These are phyloP conservation scores for Colletotrichum euphorbiae DNA, from an alignment of 2,329 filamentous ascomycete species.

Conservation along the genomic window DNA sequence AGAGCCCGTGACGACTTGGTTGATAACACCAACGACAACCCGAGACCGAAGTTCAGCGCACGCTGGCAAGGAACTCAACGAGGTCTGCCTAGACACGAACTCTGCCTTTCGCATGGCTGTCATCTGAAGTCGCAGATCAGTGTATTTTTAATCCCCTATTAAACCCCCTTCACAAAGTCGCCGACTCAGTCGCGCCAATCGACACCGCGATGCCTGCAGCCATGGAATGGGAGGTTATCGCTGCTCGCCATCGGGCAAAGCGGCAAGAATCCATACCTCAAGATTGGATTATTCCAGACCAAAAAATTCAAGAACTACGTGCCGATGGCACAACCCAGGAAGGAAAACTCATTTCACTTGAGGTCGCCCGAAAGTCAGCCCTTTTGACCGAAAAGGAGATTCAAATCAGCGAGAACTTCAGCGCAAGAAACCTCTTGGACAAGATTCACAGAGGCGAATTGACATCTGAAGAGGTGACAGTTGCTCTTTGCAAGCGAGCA, in stretches of 20 bases:
- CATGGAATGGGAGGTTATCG: slow-evolving; percentile 32
- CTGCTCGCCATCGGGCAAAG: slow-evolving; percentile 30
- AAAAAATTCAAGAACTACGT: slow-evolving; percentile 13
- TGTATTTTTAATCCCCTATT: too few species aligned
- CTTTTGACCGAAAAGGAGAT: slow-evolving; percentile 42
- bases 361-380: slow-evolving; percentile 22
- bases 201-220: slow-evolving; percentile 7
- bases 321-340: slow-evolving; percentile 29
- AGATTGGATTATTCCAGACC: slow-evolving; percentile 32
- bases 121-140: slow-evolving; percentile 2
- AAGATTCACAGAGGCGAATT: slow-evolving; percentile 39
- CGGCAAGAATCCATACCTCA: slow-evolving; percentile 36
- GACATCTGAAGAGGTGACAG: slow-evolving; percentile 43
- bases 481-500: slow-evolving; percentile 46
- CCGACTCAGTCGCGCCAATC: not conserved
- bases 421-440: slow-evolving; percentile 36
- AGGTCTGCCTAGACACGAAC: not conserved
- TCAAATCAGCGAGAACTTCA: slow-evolving; percentile 42
- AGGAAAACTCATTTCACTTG: slow-evolving; percentile 33
- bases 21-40: not conserved
- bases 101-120: not conserved
- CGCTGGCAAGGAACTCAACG: not conserved
- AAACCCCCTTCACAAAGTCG: not conserved
- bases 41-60: not conserved
- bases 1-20: not conserved